Conservation (phyloP, 148 eudicot species). For the Euryodendron excelsum region DNA sequence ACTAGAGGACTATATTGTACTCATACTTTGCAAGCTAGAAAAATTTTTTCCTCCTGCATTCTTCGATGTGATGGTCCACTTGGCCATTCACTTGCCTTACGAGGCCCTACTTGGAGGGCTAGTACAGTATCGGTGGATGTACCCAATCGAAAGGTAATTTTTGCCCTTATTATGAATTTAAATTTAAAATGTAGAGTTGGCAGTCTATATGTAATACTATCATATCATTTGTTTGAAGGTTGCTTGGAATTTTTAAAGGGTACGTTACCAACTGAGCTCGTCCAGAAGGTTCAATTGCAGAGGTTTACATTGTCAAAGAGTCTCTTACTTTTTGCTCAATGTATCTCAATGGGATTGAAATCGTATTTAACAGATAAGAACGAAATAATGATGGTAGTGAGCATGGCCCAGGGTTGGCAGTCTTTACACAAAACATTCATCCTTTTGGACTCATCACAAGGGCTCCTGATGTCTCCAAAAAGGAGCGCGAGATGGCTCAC, state of each 20-base stretch:
- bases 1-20: neutral
- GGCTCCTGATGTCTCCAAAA: neutral
- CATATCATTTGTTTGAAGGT: neutral
- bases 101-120: conserved; percentile 1
- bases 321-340: neutral
- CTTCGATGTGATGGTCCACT: conserved; percentile 18
- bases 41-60: conserved; percentile 10
- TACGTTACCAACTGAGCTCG: neutral
- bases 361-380: neutral
- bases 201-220: too few species aligned
- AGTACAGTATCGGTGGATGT: conserved; percentile 3
- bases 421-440: neutral
- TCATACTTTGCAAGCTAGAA: conserved; percentile 4
- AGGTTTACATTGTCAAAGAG: neutral
- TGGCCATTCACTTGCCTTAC: conserved; percentile 5
- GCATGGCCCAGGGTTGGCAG: neutral
- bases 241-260: neutral
- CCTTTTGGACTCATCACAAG: neutral
- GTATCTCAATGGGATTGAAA: neutral
- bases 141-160: neutral
- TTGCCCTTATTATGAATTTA: neutral
- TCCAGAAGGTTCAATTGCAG: conserved; percentile 7
- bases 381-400: neutral
- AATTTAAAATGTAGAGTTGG: neutral
- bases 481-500: neutral